Evolutionary conservation across 1,284 basidiomycete species (phyloP), one percentile per base, ranked within the genome.

Genomic region (Salmacisia buchloeana): DNA sequence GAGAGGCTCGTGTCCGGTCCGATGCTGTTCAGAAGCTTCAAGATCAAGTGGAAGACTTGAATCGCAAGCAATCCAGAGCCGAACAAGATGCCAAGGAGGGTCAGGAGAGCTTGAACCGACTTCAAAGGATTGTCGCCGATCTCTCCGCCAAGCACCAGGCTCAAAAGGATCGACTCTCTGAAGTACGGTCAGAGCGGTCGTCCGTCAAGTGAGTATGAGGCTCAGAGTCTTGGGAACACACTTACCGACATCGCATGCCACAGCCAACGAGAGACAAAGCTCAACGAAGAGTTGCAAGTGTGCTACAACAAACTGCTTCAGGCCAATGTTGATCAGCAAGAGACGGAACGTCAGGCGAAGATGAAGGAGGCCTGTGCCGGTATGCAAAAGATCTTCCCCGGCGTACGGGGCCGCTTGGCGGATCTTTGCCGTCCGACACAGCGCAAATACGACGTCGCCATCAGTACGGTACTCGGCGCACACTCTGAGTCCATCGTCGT

Each of bases 401-500:
- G 77, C 45, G 82, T 83, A 2, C 77, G 76, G 33, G 96, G 96
- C 0, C 86, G 94, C 34, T 86, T 98, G 3, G 85, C 92, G 34
- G 94, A 97, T 77, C 83, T 97, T 9, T 97, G 92, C 84, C 91
- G 92, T 78, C 93, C 94, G 0, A 91, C 89, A 0, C 88, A 90
- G 65, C 85, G 89, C 64, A 97, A 96, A 82, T 98, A 97, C 77
- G 90, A 96, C 76, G 86, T 86, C 0, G 92, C 96, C 0, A 91
- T 98, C n/a, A 87, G 89, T 10, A 92, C 94, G n/a, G 88, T 97
- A 18, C 84, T 99, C 1, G 96, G 94, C 0, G 85, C 94, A 63
- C 94, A 98, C 79, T 89, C 94, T 59, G 94, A 98, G 73, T 90
- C 94, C 1, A 87, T 99, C 62, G 90, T 99, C 2, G 94, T 98